Evolutionary conservation across 2,329 filamentous ascomycete genomes (phyloP), one percentile per base, ranked within the genome.

Genomic region (Botrytis cinerea): DNA sequence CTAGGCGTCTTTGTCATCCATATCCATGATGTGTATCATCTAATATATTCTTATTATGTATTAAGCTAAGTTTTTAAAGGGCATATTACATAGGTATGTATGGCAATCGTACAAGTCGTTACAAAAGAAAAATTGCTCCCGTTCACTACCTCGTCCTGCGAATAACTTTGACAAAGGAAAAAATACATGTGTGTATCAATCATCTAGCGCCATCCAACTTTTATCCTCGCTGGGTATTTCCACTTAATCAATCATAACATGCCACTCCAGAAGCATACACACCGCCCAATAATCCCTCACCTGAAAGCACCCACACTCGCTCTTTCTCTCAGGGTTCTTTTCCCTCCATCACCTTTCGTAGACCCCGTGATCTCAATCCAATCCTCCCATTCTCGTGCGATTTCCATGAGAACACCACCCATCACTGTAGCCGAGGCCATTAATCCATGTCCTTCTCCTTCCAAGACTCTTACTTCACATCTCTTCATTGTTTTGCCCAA

Each of bases 371-470:
- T 87, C 62, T 88, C 87, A 79, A 89, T 90, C 93, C 93, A 95
- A 79, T 95, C 93, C 77, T 95, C 92, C 95, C 95, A 98, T 82
- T 98, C 96, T 77, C 91, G 91, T 70, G 93, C 92, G 79, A 99
- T 97, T 84, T 99, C 96, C 82, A 94, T 95, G 51, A 99, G 84
- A n/a, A 98, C 92, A 32, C 91, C 90, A 61, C 94, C 93, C 96
- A 99, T 99, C 62, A 98, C 95, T 22, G 86, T 86, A 0, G 96
- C 95, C 77, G 92, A 97, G 0, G 96, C 96, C 96, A 99, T 99
- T 38, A 99, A 85, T 0, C 96, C 95, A 80, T 99, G 96, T 4
- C 95, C 94, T 82, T 99, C 95, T 9, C 93, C 94, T 77, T 97
- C 93, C 4, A 99, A 86, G 8, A 98, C 90, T 8, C 95, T 87